Conservation (phyloP, 2,329 filamentous ascomycete species). For the Didymella sp. region DNA sequence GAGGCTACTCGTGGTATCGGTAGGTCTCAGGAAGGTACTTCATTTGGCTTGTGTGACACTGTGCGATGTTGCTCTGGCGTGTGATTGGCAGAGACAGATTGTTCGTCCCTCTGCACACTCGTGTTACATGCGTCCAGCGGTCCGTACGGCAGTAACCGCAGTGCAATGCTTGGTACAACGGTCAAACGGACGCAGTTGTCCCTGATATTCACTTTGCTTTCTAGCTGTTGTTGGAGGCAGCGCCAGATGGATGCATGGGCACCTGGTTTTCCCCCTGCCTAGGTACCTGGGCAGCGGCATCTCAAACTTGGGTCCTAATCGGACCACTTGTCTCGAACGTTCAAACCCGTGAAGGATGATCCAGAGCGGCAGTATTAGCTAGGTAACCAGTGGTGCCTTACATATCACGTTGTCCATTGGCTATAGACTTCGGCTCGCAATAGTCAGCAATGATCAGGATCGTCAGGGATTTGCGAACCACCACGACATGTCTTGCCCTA, state of each 20-base stretch:
- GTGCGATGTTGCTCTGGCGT: background rate
- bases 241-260: background rate
- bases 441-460: too few species aligned
- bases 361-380: background rate
- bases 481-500: too few species aligned
- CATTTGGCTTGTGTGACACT: constrained; percentile 4
- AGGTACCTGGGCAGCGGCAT: background rate
- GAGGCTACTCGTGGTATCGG: background rate
- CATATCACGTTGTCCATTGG: too few species aligned
- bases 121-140: constrained; percentile 15
- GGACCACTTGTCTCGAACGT: background rate
- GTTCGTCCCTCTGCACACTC: constrained; percentile 7
- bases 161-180: constrained; percentile 2
- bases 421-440: too few species aligned
- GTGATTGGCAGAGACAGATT: constrained; percentile 15
- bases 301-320: background rate
- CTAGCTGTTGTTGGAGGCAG: background rate
- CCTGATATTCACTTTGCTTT: background rate
- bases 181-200: background rate
- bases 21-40: background rate
- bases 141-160: constrained; percentile 18
- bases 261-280: background rate
- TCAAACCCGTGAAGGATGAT: background rate
- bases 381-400: background rate
- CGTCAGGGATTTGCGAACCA: too few species aligned